Conservation (phyloP, 2,329 filamentous ascomycete species). For the Ophiostoma quercus region DNA sequence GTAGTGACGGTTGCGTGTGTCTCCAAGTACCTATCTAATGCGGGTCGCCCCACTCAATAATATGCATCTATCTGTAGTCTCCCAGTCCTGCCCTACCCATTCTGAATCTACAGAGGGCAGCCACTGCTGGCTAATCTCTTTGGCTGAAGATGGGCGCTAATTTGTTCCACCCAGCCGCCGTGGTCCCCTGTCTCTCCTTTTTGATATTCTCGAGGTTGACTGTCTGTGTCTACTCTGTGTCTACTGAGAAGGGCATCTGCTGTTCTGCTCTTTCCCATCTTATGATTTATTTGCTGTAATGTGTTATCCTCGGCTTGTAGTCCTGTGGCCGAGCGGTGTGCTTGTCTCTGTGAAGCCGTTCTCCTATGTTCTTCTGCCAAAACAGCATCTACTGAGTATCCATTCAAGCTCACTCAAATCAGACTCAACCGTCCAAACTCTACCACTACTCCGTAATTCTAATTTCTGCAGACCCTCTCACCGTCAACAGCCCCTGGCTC, state of each 20-base stretch:
- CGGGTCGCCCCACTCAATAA: conserved; percentile 10
- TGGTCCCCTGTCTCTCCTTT: conserved; percentile 10
- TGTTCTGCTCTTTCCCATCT: too few species aligned
- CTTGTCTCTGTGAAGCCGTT: too few species aligned
- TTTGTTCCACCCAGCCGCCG: conserved; percentile 6
- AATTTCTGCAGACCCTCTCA: conserved; percentile 4
- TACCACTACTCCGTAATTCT: not conserved
- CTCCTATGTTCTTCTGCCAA: too few species aligned
- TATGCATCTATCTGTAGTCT: not conserved
- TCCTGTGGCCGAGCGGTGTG: too few species aligned
- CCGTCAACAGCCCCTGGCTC: conserved; percentile 6
- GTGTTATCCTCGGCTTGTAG: too few species aligned
- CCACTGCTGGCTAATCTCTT: conserved; percentile 14
- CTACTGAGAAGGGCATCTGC: not conserved
- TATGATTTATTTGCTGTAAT: too few species aligned
- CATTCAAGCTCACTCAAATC: too few species aligned
- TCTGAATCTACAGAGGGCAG: not conserved
- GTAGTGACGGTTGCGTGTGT: too few species aligned
- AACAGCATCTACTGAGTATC: too few species aligned
- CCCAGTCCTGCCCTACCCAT: not conserved
- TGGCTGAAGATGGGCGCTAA: conserved; percentile 15
- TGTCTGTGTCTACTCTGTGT: not conserved
- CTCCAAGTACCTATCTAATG: not conserved
- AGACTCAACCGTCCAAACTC: not conserved
- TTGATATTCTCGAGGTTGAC: not conserved